Conservation (phyloP, 2,329 filamentous ascomycete species). For the Talaromyces sp. region DNA sequence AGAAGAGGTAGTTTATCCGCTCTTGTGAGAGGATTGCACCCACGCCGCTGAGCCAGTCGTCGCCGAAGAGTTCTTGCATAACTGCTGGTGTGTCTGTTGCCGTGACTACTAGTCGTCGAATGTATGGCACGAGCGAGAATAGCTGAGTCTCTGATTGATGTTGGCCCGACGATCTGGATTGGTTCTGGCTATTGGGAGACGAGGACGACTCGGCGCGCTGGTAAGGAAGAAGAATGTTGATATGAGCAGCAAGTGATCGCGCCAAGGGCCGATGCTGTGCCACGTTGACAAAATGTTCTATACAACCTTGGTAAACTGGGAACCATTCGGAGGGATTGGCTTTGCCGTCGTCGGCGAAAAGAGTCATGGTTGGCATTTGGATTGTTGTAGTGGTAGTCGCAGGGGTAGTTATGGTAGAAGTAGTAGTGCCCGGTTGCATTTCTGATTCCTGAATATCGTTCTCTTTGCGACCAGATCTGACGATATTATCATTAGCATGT, state of each 20-base stretch:
- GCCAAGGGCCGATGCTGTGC: conserved; percentile 74
- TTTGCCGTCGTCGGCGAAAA: conserved; percentile 37
- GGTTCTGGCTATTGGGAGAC: conserved; percentile 26
- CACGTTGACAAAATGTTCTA: conserved; percentile 81
- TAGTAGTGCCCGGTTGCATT: background rate
- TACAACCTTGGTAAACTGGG: conserved; percentile 77
- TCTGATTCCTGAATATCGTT: too few species aligned
- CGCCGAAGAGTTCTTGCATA: conserved; percentile 86
- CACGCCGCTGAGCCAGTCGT: conserved; percentile 75
- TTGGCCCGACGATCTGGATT: conserved; percentile 14
- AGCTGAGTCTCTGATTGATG: conserved; percentile 19
- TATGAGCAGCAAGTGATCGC: conserved; percentile 79
- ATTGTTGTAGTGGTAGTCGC: background rate
- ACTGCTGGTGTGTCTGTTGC: conserved; percentile 81
- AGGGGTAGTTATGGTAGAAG: background rate
- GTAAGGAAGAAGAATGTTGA: conserved; percentile 87
- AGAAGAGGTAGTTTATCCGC: conserved; percentile 87
- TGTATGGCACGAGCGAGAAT: conserved; percentile 75
- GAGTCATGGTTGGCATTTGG: conserved; percentile 3
- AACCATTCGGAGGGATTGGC: conserved; percentile 79
- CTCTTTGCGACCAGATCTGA: background rate
- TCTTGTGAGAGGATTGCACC: conserved; percentile 81
- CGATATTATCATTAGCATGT: background rate
- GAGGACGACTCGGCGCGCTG: conserved; percentile 53
- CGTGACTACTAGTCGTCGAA: conserved; percentile 87